phyloP scores from a whole-genome alignment of 2,329 filamentous ascomycete species.

The Diplodia corticola region DNA sequence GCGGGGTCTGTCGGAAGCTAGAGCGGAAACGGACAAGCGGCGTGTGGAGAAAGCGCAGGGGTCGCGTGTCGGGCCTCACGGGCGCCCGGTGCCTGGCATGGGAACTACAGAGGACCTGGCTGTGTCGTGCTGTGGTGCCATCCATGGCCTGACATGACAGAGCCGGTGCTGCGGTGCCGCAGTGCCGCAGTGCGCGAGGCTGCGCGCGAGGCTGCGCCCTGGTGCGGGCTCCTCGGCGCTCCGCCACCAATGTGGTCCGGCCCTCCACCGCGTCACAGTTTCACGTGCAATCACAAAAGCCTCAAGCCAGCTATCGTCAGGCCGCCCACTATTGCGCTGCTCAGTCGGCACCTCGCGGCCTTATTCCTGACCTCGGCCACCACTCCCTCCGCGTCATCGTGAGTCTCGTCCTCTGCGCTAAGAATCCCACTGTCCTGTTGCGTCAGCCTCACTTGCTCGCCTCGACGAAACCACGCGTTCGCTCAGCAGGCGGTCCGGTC shows the following conservation, averaged over 20 bases:
- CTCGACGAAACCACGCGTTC: not conserved
- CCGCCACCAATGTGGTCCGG: not conserved
- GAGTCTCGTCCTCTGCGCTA: not conserved
- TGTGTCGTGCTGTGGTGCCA: not conserved
- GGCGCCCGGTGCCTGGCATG: no score
- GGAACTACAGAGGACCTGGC: no score
- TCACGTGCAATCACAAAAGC: constrained; percentile 9
- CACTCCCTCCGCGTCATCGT: not conserved
- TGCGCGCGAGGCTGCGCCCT: no score
- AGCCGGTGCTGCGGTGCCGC: not conserved
- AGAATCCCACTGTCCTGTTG: not conserved
- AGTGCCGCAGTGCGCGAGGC: not conserved
- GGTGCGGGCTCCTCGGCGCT: not conserved
- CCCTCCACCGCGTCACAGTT: constrained; percentile 1
- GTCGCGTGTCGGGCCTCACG: not conserved
- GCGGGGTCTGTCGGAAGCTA: constrained; percentile 19
- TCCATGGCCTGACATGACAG: not conserved
- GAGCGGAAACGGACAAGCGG: constrained; percentile 1
- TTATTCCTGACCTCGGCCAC: not conserved
- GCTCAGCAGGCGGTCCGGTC: no score
- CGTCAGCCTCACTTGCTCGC: not conserved
- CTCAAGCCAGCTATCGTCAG: constrained; percentile 3
- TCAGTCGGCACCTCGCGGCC: not conserved
- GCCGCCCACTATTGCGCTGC: constrained; percentile 8
- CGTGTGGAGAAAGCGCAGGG: constrained; percentile 16